A percentile compares a stretch with the other conserved stretches of the same genome.
Conservation (phyloP, 2,329 filamentous ascomycete genomes). For the Pseudogymnoascus sp. region DNA sequence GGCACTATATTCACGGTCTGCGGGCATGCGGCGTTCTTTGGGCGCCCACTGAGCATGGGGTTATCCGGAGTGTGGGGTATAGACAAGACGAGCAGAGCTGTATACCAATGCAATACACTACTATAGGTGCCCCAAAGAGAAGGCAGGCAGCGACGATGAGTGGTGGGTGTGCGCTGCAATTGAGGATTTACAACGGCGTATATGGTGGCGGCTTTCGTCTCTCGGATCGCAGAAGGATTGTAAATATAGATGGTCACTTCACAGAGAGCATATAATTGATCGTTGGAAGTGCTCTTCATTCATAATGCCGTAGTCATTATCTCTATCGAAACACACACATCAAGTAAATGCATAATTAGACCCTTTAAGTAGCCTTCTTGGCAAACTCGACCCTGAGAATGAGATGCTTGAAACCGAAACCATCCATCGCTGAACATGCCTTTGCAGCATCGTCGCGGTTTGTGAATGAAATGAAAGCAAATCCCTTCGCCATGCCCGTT, state of each 20-base stretch:
- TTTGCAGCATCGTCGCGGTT: constrained; percentile 83
- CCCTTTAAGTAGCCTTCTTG: constrained; percentile 50
- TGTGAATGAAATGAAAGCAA: constrained; percentile 96
- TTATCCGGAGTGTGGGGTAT: not conserved
- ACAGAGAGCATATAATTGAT: constrained; percentile 11
- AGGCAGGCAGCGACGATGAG: not conserved
- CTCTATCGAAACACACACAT: constrained; percentile 10
- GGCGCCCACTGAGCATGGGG: not conserved
- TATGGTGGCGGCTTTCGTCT: not conserved
- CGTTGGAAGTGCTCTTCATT: constrained; percentile 11
- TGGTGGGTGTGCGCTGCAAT: not conserved
- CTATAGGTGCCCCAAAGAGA: not conserved
- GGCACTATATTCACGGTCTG: not conserved
- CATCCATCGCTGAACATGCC: constrained; percentile 97
- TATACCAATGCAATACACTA: not conserved
- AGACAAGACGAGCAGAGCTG: not conserved
- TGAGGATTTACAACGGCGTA: not conserved
- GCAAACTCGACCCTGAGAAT: constrained; percentile 83
- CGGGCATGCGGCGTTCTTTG: not conserved
- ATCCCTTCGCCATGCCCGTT: constrained; percentile 92
- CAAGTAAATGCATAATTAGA: constrained; percentile 7
- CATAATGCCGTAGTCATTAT: constrained; percentile 7
- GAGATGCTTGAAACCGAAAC: constrained; percentile 81
- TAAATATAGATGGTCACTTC: not conserved
- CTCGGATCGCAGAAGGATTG: not conserved